phyloP scores from a whole-genome alignment of 768 basidiomycete species.

The Antrodiella citrinella region DNA sequence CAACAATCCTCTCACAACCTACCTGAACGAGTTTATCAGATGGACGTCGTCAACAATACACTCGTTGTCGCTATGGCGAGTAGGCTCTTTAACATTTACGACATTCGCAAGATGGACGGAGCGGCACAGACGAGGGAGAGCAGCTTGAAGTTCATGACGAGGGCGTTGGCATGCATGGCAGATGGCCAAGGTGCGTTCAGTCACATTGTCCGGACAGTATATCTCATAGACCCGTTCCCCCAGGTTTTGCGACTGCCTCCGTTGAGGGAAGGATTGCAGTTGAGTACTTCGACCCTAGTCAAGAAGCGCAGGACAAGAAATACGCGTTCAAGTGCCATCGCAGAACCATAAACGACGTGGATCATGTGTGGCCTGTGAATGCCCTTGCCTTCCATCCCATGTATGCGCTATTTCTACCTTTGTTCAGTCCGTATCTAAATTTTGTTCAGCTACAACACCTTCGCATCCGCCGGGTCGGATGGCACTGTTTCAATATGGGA shows the following conservation, averaged over 20 bases:
- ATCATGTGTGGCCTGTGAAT: constrained; percentile 97
- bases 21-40: constrained; percentile 79
- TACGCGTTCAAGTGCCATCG: constrained; percentile 98
- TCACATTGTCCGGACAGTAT: background rate
- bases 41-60: constrained; percentile 70
- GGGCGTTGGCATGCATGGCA: constrained; percentile 85
- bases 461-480: constrained; percentile 93
- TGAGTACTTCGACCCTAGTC: constrained; percentile 87
- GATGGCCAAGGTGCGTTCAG: constrained; percentile 71
- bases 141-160: constrained; percentile 91
- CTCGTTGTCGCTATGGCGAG: constrained; percentile 93
- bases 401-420: constrained; percentile 25
- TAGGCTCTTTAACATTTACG: constrained; percentile 83
- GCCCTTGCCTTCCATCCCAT: constrained; percentile 89
- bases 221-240: background rate
- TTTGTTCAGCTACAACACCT: constrained; percentile 71
- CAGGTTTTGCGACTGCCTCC: constrained; percentile 84
- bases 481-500: constrained; percentile 96
- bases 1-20: constrained; percentile 56
- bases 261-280: constrained; percentile 96
- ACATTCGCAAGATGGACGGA: constrained; percentile 64
- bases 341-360: constrained; percentile 80
- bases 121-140: constrained; percentile 82
- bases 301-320: constrained; percentile 72
- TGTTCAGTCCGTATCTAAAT: background rate